These are phyloP conservation scores for Zelonia costaricensis DNA, from an alignment of 208 protist species.

Conservation along the genomic window DNA sequence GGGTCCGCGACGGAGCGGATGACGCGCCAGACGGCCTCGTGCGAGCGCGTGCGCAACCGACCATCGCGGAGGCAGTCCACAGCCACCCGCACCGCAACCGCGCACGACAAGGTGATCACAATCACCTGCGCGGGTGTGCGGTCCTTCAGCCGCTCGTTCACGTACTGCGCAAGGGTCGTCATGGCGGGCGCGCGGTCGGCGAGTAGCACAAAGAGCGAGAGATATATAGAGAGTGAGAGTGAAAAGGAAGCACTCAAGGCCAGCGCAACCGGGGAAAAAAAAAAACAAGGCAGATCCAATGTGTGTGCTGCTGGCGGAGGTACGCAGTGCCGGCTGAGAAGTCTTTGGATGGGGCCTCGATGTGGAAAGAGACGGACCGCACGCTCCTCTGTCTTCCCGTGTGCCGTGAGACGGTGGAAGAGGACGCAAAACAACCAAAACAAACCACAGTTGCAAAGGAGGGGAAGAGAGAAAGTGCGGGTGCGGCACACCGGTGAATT, in stretches of 20 bases:
- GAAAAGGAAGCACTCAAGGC: neutral
- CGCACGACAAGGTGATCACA: conserved; percentile 44
- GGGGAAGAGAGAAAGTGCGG: too few relatives aligned
- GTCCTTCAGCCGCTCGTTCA: conserved; percentile 61
- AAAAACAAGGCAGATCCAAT: too few relatives aligned
- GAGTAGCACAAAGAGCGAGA: neutral
- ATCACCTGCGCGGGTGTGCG: conserved; percentile 59
- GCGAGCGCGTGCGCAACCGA: conserved; percentile 48
- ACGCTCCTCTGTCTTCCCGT: too few relatives aligned
- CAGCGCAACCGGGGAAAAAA: neutral
- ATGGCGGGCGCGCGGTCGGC: conserved; percentile 6
- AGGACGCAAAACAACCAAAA: too few relatives aligned
- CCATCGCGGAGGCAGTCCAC: conserved; percentile 52
- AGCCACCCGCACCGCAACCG: conserved; percentile 36
- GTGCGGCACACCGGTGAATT: too few relatives aligned
- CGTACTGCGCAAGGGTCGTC: conserved; percentile 50
- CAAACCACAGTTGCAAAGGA: too few relatives aligned
- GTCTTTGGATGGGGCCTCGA: too few relatives aligned
- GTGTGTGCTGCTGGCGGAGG: too few relatives aligned
- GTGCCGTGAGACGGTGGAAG: too few relatives aligned
- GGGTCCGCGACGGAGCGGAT: conserved; percentile 56
- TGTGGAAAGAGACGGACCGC: too few relatives aligned
- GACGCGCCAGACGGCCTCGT: conserved; percentile 53
- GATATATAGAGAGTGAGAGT: neutral
- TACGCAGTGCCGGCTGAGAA: too few relatives aligned